These are phyloP conservation scores for Xylaria sp. DNA, from an alignment of 2,329 filamentous ascomycete genomes.

Conservation along the genomic window DNA sequence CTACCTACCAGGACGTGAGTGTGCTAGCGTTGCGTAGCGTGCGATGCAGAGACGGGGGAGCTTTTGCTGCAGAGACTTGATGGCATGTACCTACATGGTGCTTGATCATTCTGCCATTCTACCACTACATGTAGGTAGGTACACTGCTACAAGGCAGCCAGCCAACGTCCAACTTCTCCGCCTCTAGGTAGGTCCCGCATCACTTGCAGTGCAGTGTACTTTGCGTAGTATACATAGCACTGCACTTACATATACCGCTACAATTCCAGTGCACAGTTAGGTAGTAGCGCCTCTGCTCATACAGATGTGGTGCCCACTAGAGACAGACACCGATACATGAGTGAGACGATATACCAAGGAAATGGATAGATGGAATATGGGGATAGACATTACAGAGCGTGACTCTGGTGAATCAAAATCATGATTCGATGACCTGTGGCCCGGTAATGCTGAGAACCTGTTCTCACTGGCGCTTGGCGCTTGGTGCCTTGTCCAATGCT, in stretches of 20 bases:
- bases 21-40: conserved; percentile 10
- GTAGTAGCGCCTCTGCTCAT: neutral
- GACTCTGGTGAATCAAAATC: neutral
- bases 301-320: neutral
- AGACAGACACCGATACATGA: conserved; percentile 8
- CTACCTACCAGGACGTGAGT: conserved; percentile 30
- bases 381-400: neutral
- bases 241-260: neutral
- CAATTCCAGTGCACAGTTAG: neutral
- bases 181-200: conserved; percentile 13
- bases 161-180: conserved; percentile 25
- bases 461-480: conserved; percentile 39
- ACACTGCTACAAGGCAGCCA: too few relatives aligned
- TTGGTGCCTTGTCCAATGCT: conserved; percentile 31
- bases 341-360: neutral
- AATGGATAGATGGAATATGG: neutral
- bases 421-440: neutral
- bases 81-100: conserved; percentile 45
- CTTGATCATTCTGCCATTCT: conserved; percentile 26
- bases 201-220: neutral
- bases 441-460: conserved; percentile 18
- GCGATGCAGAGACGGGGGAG: conserved; percentile 45
- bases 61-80: conserved; percentile 41
- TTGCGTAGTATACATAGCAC: neutral
- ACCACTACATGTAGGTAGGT: neutral